A percentile compares a stretch with the other conserved stretches of the same genome.
Evolutionary conservation across 2,329 filamentous ascomycete genomes (phyloP).

Genomic region (Eutypa lata): DNA sequence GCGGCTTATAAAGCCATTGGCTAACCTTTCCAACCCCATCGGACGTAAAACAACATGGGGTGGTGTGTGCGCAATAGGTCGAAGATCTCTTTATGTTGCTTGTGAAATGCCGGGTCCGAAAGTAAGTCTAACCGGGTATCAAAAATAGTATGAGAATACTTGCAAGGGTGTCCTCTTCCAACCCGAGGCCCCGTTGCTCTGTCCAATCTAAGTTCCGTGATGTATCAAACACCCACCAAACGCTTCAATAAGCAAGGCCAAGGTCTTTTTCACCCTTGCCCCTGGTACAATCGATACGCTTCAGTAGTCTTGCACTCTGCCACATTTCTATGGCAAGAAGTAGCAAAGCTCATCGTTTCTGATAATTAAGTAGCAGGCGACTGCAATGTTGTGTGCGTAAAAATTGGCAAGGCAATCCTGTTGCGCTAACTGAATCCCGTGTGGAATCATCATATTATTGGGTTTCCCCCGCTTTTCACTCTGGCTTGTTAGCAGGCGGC

Average conservation of each 20-base stretch:
- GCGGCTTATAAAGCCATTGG: too few relatives aligned
- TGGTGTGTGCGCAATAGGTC: too few relatives aligned
- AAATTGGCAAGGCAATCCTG: not conserved
- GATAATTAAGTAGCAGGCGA: not conserved
- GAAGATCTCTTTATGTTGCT: too few relatives aligned
- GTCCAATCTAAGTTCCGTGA: conserved; percentile 3
- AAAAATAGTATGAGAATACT: conserved; percentile 24
- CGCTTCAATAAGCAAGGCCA: not conserved
- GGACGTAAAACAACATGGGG: too few relatives aligned
- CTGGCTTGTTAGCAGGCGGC: conserved; percentile 11
- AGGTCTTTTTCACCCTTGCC: not conserved
- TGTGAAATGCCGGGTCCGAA: conserved; percentile 21
- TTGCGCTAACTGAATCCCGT: not conserved
- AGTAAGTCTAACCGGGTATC: conserved; percentile 36
- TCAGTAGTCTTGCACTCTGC: not conserved
- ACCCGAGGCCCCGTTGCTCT: not conserved
- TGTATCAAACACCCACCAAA: not conserved
- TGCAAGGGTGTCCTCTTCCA: conserved; percentile 5
- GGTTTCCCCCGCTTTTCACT: conserved; percentile 4
- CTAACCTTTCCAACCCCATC: too few relatives aligned
- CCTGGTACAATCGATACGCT: not conserved
- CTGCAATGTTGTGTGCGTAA: not conserved
- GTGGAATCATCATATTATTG: conserved; percentile 2
- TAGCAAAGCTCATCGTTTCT: not conserved
- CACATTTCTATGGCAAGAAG: not conserved